These are phyloP conservation scores for Phlebopus sp. DNA, from an alignment of 1,284 basidiomycete species.

Conservation along the genomic window DNA sequence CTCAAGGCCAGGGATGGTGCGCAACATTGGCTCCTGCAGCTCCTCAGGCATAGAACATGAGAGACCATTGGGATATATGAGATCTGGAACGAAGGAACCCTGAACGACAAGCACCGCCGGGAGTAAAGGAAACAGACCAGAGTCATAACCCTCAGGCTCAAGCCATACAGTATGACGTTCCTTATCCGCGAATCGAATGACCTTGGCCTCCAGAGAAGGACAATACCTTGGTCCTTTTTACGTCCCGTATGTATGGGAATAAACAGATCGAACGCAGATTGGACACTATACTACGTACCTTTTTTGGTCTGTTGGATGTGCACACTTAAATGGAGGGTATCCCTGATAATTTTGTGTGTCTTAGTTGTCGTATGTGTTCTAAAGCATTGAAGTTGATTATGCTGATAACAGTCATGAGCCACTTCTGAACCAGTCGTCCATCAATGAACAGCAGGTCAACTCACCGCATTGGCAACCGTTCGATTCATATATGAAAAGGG, in stretches of 20 bases:
- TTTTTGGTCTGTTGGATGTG: slow-evolving; percentile 88
- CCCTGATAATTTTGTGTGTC: slow-evolving; percentile 73
- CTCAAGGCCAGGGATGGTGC: slow-evolving; percentile 81
- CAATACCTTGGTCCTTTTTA: slow-evolving; percentile 83
- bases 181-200: slow-evolving; percentile 76
- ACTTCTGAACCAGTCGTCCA: slow-evolving; percentile 3
- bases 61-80: slow-evolving; percentile 89
- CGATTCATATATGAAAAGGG: slow-evolving; percentile 62
- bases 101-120: background rate
- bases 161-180: slow-evolving; percentile 78
- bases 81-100: slow-evolving; percentile 39
- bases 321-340: slow-evolving; percentile 73
- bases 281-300: slow-evolving; percentile 39
- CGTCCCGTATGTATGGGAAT: background rate
- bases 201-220: slow-evolving; percentile 86
- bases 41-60: slow-evolving; percentile 87
- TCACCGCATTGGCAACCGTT: slow-evolving; percentile 51
- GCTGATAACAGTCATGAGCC: slow-evolving; percentile 34
- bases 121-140: slow-evolving; percentile 42
- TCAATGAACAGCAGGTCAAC: slow-evolving; percentile 2
- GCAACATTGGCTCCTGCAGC: slow-evolving; percentile 75
- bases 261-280: background rate
- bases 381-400: slow-evolving; percentile 73
- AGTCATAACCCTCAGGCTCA: slow-evolving; percentile 88
- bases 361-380: slow-evolving; percentile 69